phyloP scores from a whole-genome alignment of 2,329 filamentous ascomycete species.

The Alternaria gaisen region DNA sequence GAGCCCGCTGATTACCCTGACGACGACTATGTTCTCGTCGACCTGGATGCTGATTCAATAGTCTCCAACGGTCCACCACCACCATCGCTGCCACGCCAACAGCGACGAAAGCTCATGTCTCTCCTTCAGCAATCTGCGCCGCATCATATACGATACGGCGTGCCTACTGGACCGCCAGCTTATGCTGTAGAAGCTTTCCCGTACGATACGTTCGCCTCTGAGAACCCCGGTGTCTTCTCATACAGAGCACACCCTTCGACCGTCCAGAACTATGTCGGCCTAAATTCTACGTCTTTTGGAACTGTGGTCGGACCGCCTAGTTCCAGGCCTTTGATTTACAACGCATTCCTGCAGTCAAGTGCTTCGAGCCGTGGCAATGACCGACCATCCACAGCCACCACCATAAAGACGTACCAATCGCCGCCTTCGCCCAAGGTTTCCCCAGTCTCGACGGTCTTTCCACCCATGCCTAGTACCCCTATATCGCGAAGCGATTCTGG shows the following conservation, averaged over 20 bases:
- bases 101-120: slow-evolving; percentile 87
- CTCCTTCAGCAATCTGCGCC: slow-evolving; percentile 90
- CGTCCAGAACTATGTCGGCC: slow-evolving; percentile 83
- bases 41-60: slow-evolving; percentile 89
- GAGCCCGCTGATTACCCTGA: slow-evolving; percentile 86
- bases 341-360: slow-evolving; percentile 84
- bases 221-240: slow-evolving; percentile 82
- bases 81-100: slow-evolving; percentile 82
- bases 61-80: slow-evolving; percentile 81
- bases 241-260: slow-evolving; percentile 74
- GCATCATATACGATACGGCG: slow-evolving; percentile 85
- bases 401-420: slow-evolving; percentile 54
- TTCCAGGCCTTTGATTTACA: slow-evolving; percentile 77
- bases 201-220: slow-evolving; percentile 86
- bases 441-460: slow-evolving; percentile 80
- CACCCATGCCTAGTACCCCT: slow-evolving; percentile 76
- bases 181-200: slow-evolving; percentile 95
- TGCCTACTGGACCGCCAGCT: slow-evolving; percentile 85
- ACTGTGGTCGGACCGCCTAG: slow-evolving; percentile 65
- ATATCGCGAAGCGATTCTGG: slow-evolving; percentile 92
- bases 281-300: slow-evolving; percentile 89
- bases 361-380: slow-evolving; percentile 70
- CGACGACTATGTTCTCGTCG: slow-evolving; percentile 94
- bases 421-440: slow-evolving; percentile 71
- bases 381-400: slow-evolving; percentile 67